These are phyloP conservation scores for Chalciporus piperatus DNA, from an alignment of 768 basidiomycete species.

Conservation along the genomic window DNA sequence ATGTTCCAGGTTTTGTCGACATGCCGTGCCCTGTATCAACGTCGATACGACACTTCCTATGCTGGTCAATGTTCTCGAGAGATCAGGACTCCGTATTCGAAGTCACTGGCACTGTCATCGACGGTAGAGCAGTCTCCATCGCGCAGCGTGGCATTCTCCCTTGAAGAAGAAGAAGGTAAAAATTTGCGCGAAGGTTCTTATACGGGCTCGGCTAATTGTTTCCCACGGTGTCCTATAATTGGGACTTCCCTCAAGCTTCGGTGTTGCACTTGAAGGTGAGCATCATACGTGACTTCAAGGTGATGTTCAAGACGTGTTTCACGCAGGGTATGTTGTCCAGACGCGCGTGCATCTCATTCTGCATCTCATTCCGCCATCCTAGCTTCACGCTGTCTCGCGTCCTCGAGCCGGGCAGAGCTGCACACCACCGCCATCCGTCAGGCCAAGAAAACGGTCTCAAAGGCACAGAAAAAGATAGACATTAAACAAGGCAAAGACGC, in stretches of 20 bases:
- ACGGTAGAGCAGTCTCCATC: constrained; percentile 50
- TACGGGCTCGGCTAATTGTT: constrained; percentile 17
- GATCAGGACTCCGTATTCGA: constrained; percentile 46
- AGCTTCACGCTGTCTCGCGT: constrained; percentile 41
- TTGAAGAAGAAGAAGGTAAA: constrained; percentile 24
- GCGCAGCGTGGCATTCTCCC: constrained; percentile 67
- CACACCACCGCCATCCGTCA: constrained; percentile 48
- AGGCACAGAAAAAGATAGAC: constrained; percentile 45
- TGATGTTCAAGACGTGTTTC: constrained; percentile 29
- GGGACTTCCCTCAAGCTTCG: not conserved
- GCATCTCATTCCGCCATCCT: not conserved
- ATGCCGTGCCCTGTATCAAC: constrained; percentile 53
- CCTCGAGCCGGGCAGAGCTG: constrained; percentile 40
- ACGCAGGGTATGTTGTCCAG: constrained; percentile 15
- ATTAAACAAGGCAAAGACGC: constrained; percentile 35
- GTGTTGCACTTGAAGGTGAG: not conserved
- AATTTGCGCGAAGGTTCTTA: constrained; percentile 14
- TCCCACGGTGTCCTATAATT: constrained; percentile 37
- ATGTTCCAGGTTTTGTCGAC: constrained; percentile 61
- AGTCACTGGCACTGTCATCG: constrained; percentile 66
- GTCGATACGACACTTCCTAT: constrained; percentile 66
- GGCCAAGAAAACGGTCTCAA: constrained; percentile 43
- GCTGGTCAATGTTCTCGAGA: constrained; percentile 54
- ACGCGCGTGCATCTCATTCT: not conserved
- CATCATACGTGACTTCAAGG: too few relatives aligned